Conservation (phyloP, 495 filamentous ascomycete genomes). For the Astrothelium subdiscretum region DNA sequence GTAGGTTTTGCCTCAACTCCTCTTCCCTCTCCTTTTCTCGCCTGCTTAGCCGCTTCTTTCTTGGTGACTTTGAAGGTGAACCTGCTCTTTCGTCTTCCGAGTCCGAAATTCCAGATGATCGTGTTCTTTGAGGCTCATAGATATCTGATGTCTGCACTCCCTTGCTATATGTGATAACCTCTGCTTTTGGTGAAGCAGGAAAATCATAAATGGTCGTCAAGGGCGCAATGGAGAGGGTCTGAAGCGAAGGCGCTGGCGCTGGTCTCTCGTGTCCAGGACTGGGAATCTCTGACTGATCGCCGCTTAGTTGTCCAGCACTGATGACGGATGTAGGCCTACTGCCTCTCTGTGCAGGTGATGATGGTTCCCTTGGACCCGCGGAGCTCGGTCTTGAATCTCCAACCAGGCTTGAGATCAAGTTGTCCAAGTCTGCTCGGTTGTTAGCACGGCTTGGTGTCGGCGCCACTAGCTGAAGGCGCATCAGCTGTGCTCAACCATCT, state of each 20-base stretch:
- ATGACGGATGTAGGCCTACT: slow-evolving; percentile 78
- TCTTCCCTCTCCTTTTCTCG: slow-evolving; percentile 72
- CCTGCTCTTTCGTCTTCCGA: slow-evolving; percentile 45
- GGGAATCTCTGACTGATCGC: slow-evolving; percentile 34
- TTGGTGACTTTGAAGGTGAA: slow-evolving; percentile 22
- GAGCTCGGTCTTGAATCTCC: slow-evolving; percentile 61
- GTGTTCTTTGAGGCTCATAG: slow-evolving; percentile 26
- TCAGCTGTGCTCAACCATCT: slow-evolving; percentile 11
- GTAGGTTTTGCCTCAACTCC: slow-evolving; percentile 71
- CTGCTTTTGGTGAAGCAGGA: slow-evolving; percentile 40
- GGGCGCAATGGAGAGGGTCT: slow-evolving; percentile 57
- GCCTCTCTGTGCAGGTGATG: slow-evolving; percentile 51
- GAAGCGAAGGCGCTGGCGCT: slow-evolving; percentile 42
- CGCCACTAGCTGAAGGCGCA: slow-evolving; percentile 43
- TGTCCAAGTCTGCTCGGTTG: slow-evolving; percentile 70
- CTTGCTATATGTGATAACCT: slow-evolving; percentile 89
- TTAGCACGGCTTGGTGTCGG: slow-evolving; percentile 58
- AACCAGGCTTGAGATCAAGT: slow-evolving; percentile 64
- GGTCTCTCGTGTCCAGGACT: slow-evolving; percentile 2
- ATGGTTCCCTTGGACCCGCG: slow-evolving; percentile 43
- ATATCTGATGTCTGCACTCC: slow-evolving; percentile 68
- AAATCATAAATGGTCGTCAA: slow-evolving; percentile 65
- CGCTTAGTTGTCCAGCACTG: slow-evolving; percentile 55
- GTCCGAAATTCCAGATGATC: slow-evolving; percentile 40
- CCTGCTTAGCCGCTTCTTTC: slow-evolving; percentile 59